phyloP scores from a whole-genome alignment of 1,139 yeast genomes.

The Yamadazyma aaseri region DNA sequence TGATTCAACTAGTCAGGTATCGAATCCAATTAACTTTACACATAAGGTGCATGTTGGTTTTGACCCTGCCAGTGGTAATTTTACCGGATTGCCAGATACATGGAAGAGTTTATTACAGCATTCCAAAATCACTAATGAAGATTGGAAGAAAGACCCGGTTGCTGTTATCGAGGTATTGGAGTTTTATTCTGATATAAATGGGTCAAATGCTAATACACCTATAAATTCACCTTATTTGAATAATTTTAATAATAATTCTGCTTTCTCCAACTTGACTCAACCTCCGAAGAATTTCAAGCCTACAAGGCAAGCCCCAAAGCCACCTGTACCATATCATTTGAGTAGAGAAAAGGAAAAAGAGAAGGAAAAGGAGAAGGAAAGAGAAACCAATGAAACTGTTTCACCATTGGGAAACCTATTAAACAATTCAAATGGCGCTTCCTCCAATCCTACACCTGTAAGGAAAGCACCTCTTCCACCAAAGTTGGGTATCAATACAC shows the following conservation, averaged over 20 bases:
- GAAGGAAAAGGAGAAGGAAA: neutral
- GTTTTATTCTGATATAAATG: slow-evolving; percentile 60
- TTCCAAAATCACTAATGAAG: slow-evolving; percentile 78
- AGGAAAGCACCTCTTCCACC: slow-evolving; percentile 63
- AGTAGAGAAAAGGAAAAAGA: slow-evolving; percentile 10
- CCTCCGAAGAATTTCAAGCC: slow-evolving; percentile 30
- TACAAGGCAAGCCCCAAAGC: slow-evolving; percentile 43
- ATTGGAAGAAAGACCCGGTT: slow-evolving; percentile 79
- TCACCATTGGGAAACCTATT: slow-evolving; percentile 39
- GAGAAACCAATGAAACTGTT: slow-evolving; percentile 14
- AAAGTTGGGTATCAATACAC: slow-evolving; percentile 8
- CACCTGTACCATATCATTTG: slow-evolving; percentile 43
- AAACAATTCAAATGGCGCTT: slow-evolving; percentile 19
- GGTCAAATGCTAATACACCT: slow-evolving; percentile 34
- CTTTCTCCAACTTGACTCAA: slow-evolving; percentile 16
- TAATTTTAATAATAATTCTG: slow-evolving; percentile 4
- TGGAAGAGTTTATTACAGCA: slow-evolving; percentile 76
- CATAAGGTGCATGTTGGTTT: slow-evolving; percentile 65
- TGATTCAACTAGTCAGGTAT: slow-evolving; percentile 44
- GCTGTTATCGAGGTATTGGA: slow-evolving; percentile 92
- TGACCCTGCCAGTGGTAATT: slow-evolving; percentile 69
- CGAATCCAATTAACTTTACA: slow-evolving; percentile 75
- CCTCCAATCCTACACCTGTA: slow-evolving; percentile 39
- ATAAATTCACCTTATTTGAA: slow-evolving; percentile 20
- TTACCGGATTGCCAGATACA: slow-evolving; percentile 76